Evolutionary conservation across 2,329 filamentous ascomycete genomes (phyloP).

Genomic region (Colletotrichum noveboracense): DNA sequence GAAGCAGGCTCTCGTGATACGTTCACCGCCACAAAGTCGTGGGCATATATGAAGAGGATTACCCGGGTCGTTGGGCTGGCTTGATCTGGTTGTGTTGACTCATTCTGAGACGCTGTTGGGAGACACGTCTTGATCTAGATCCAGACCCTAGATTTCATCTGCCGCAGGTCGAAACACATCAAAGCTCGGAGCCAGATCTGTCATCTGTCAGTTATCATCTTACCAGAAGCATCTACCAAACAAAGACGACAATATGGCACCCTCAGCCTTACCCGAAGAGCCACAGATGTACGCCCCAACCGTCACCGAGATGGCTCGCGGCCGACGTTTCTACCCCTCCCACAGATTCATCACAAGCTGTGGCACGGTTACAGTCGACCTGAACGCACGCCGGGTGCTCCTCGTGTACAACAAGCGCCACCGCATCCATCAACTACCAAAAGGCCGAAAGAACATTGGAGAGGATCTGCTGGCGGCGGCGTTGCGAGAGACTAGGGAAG

Average conservation of each 20-base stretch:
- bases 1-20: neutral
- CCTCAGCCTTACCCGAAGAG: constrained; percentile 3
- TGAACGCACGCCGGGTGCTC: constrained; percentile 38
- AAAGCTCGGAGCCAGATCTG: neutral
- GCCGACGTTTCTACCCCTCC: constrained; percentile 40
- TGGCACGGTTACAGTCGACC: constrained; percentile 51
- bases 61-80: neutral
- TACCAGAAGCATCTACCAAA: neutral
- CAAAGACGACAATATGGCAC: neutral
- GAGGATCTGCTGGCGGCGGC: constrained; percentile 47
- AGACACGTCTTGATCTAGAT: neutral
- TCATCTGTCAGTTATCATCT: neutral
- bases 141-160: neutral
- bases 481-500: constrained; percentile 52
- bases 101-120: neutral
- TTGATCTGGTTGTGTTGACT: neutral
- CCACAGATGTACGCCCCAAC: constrained; percentile 5
- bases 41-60: neutral
- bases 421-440: constrained; percentile 51
- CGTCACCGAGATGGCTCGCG: constrained; percentile 7
- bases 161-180: neutral
- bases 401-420: constrained; percentile 48
- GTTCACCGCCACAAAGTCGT: constrained; percentile 2
- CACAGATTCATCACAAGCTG: constrained; percentile 49
- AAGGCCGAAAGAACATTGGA: constrained; percentile 53